Evolutionary conservation across 163 green algal genomes (phyloP), one percentile per base, ranked within the genome.

Genomic region (Scenedesmus sp.): DNA sequence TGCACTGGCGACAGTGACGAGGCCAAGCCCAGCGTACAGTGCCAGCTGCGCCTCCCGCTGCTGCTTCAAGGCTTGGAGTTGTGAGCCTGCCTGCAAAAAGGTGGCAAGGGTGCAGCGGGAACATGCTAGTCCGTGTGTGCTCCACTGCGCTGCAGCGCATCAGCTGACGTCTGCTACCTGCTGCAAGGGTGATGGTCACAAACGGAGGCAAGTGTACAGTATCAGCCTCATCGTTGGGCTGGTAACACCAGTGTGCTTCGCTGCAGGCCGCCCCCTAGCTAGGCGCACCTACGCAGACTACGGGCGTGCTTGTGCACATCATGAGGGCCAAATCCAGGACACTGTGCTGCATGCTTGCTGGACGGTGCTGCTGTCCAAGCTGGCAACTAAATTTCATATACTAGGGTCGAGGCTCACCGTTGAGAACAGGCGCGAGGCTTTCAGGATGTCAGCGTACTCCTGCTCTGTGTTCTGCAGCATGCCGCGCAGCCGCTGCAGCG

Each of bases 391-490:
- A 10, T 33, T 35, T 35, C 59, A 72, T 2, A 33, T 24, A 5
- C 59, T 22, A 35, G 20, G 3, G 22, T 35, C 9, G 1, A 12
- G 4, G 9, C 65, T 76, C 30, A 76, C 65, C 9, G 65, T 76
- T 76, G 65, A 76, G 24, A 76, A 76, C 30, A 76, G 65, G 9
- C 65, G 65, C 51, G 81, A 42, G 20, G 81, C 81, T 51, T 72
- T 49, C n/a, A 86, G 81, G n/a, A 86, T 86, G n/a, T 86, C 81
- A 13, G 13, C 20, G n/a, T 51, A 86, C 81, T 86, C 81, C n/a
- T 72, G n/a, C 30, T 86, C 81, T 0, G 81, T 72, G 44, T 42
- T 72, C 26, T 42, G 30, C 44, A 86, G 46, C 44, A 86, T 44
- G 46, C 81, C 81, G 6, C 81, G 44, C 46, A 86, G 13, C 49